Percentiles rank a stretch among this genome's conserved stretches.
Evolutionary conservation across 352 stramenopile species (phyloP).

Genomic region (Phytophthora tubulina): DNA sequence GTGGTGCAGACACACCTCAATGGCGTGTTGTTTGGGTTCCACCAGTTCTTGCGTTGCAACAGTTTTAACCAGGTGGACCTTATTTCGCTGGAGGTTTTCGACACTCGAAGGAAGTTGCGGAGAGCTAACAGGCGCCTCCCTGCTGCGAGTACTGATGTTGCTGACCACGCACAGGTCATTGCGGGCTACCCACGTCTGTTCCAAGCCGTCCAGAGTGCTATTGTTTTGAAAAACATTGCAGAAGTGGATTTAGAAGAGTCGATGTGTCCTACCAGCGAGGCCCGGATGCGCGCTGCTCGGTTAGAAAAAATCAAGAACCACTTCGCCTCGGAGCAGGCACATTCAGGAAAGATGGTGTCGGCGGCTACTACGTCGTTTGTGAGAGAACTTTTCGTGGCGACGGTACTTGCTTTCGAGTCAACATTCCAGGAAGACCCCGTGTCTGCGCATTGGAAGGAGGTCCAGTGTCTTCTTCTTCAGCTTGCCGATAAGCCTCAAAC

Average conservation of each 20-base stretch:
- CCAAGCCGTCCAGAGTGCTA: constrained; percentile 61
- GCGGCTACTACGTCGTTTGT: constrained; percentile 42
- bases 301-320: constrained; percentile 64
- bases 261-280: constrained; percentile 62
- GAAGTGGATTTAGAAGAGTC: constrained; percentile 73
- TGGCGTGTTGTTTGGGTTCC: constrained; percentile 75
- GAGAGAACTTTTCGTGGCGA: constrained; percentile 58
- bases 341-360: constrained; percentile 31
- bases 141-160: constrained; percentile 42
- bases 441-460: constrained; percentile 36
- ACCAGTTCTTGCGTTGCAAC: constrained; percentile 81
- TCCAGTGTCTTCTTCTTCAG: constrained; percentile 37
- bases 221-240: constrained; percentile 65
- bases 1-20: constrained; percentile 78
- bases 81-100: constrained; percentile 80
- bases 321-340: constrained; percentile 39
- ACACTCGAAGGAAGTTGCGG: constrained; percentile 70
- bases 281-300: constrained; percentile 54
- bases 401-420: constrained; percentile 64
- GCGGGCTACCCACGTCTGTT: constrained; percentile 65
- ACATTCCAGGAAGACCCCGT: constrained; percentile 42
- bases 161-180: constrained; percentile 56
- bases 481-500: constrained; percentile 19
- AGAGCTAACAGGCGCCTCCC: constrained; percentile 39
- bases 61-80: constrained; percentile 81